Base-by-base conservation (phyloP, 176 grass and related monocot species). In the Eleusine coracana region DNA sequence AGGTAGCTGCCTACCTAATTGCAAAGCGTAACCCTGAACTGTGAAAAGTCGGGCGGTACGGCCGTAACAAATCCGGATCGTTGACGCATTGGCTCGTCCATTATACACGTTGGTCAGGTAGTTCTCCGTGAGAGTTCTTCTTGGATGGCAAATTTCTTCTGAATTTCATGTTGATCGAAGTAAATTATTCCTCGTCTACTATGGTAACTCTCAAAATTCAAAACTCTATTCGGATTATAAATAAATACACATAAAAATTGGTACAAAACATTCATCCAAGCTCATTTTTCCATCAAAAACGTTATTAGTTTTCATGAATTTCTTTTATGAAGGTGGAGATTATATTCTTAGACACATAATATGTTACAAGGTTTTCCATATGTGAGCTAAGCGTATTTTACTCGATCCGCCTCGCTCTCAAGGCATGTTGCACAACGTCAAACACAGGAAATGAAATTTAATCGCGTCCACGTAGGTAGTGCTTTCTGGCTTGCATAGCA, bases 391-490 rank as follows among this genome's bases (percentile, higher is more conserved):
- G 10, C 9, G n/a, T 25, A 9, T 23, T 16, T 15, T 50, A 64
- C n/a, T 62, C 21, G 23, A 63, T 11, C 27, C 11, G 7, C 14
- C 31, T 50, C n/a, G 27, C 29, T 38, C 18, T 17, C 15, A 25
- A 70, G 49, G 4, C 20, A 36, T 59, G 82, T 29, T 25, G 9
- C n/a, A 0, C 48, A 73, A 52, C 20, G 84, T 73, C 76, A 74
- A 86, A 49, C 49, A 54, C 13, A 60, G n/a, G 28, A 58, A 68
- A 4, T 7, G 58, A 46, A 68, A 10, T 74, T 46, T 80, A 68
- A 59, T 75, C 62, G 49, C 20, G 5, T 59, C 68, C 85, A 86
- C 70, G 70, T 75, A 67, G 77, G 60, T 6, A 17, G 23, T 20
- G 25, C 27, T 6, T 63, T 48, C 39, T 25, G 25, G 39, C 80